Conservation (phyloP, 2,329 filamentous ascomycete genomes). For the Aspergillus unguis region DNA sequence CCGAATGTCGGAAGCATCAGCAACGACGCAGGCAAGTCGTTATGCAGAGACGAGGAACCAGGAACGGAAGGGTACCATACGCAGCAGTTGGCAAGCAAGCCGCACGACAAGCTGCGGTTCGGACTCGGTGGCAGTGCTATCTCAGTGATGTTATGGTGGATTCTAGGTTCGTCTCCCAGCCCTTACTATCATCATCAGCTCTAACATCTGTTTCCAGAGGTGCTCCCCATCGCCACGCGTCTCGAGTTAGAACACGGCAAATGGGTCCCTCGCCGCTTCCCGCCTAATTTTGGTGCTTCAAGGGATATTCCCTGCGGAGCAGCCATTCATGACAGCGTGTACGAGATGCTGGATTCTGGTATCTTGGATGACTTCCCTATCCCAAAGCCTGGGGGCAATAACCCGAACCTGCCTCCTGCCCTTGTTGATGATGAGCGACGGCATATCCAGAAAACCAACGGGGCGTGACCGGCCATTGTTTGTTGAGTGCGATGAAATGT, state of each 20-base stretch:
- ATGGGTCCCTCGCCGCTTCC: conserved; percentile 34
- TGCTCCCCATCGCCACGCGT: conserved; percentile 35
- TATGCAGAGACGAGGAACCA: conserved; percentile 13
- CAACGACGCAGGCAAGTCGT: conserved; percentile 10
- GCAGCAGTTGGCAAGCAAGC: conserved; percentile 19
- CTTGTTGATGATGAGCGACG: background rate
- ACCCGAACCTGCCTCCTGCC: conserved; percentile 11
- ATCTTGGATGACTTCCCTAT: conserved; percentile 18
- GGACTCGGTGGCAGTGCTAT: conserved; percentile 26
- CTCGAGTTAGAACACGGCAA: conserved; percentile 35
- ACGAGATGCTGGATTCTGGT: conserved; percentile 24
- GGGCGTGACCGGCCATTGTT: background rate
- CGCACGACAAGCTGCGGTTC: conserved; percentile 35
- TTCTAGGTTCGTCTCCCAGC: conserved; percentile 23
- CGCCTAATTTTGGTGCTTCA: conserved; percentile 34
- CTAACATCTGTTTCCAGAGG: conserved; percentile 22
- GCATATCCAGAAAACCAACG: background rate
- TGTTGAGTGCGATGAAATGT: too few species aligned
- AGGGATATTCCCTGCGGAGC: conserved; percentile 34
- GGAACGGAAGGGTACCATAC: conserved; percentile 12
- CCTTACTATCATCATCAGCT: background rate
- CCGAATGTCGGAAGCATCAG: conserved; percentile 15
- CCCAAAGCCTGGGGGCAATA: conserved; percentile 13
- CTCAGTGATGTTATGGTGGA: conserved; percentile 34
- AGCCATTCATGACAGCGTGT: conserved; percentile 30